Base-by-base conservation (phyloP, 176 grass and related monocot genomes). In the Carex myosuroides region DNA sequence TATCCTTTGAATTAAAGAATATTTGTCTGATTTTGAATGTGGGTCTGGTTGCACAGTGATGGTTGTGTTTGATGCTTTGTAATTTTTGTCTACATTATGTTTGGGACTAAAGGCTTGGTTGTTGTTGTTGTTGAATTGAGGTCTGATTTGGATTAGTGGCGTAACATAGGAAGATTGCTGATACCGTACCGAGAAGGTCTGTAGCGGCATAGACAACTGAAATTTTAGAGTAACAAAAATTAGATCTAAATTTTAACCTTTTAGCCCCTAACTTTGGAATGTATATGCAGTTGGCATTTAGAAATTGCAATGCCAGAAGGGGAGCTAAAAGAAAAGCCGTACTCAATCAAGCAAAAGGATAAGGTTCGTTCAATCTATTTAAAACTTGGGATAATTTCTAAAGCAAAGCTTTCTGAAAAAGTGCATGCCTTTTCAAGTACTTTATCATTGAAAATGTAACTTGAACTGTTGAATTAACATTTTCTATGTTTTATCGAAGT, bases 201-300 rank as follows among this genome's bases (percentile, higher is more conserved):
- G 30, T 35, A 55, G 72, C 17, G 46, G 20, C 72, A 77, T 77
- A 50, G 32, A 32, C 21, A 20, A 55, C 24, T 56, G 4, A 56
- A 74, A 3, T 56, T 42, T 56, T 13, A 18, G 48, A 2, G 33
- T 57, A 3, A 33, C 50, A 57, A 33, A 6, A 55, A 6, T 64
- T 64, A 13, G 3, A 54, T 64, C 37, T 83, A 66, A 39, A 20
- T 82, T 82, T 64, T 82, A 50, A 8, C 24, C 24, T 12, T 64
- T 44, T 64, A 62, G 60, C 14, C 20, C 20, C 62, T 46, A 67
- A 65, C 41, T 8, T 44, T 55, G 80, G 61, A 50, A 52, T 17
- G 10, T 54, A 52, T 83, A 29, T 92, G 88, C 87, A 99, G 96
- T 90, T 99, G 96, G 96, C 88, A 92, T 64, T 48, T 91, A 83